Evolutionary conservation across 2,329 filamentous ascomycete genomes (phyloP), one percentile per base, ranked within the genome.

Genomic region (Trichoderma atroviride): DNA sequence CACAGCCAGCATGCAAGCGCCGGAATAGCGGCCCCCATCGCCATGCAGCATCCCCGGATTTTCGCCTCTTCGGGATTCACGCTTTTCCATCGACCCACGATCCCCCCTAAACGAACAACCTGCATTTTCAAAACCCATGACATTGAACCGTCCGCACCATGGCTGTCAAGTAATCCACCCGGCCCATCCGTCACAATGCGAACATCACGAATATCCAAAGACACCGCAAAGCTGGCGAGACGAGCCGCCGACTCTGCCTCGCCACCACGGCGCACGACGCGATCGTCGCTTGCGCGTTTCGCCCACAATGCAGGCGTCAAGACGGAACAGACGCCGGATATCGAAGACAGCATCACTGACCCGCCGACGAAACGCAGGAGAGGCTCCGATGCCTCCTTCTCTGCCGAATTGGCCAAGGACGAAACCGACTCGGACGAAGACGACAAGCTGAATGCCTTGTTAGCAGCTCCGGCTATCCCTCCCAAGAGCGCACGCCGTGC

Each of bases 151-250:
- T n/a, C 29, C 65, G 31, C 57, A 67, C 47, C n/a, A 70, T 70
- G 68, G 53, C 53, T n/a, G 14, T 66, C n/a, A 61, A 67, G 55
- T 67, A 47, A 60, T 40, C 31, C 40, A 29, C 50, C 5, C 11
- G 16, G 40, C 33, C 43, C n/a, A 29, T 55, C n/a, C 19, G 37
- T 33, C 64, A 73, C 47, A 13, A 89, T 89, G 87, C 82, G 85
- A 53, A 86, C 87, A 5, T 89, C 88, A 10, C 82, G 84, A 53
- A 79, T 88, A 64, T 88, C 88, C 10, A 83, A 83, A 74, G 87
- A 90, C 33, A 87, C 88, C 0, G 79, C 86, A 5, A 87, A 84
- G 71, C 77, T 89, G n/a, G 80, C 89, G 59, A 82, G 85, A 72
- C 75, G 75, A 53, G 71, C 69, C 40, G 58, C 71, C 1, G 71